These are phyloP conservation scores for Schizothecium vesticola DNA, from an alignment of 495 filamentous ascomycete genomes.

Conservation along the genomic window DNA sequence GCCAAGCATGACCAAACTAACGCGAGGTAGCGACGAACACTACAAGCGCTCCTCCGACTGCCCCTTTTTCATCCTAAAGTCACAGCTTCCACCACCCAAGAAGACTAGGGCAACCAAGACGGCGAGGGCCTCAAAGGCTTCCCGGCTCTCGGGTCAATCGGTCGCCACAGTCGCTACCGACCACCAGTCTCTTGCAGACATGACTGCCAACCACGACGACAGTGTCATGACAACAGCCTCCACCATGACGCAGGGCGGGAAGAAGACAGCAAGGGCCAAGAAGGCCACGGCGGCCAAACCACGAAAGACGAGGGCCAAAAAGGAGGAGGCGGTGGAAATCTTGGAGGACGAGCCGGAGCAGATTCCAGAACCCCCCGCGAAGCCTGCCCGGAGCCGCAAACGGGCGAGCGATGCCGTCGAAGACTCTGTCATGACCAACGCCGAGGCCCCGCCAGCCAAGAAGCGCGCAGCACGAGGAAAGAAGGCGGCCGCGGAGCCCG, in stretches of 20 bases:
- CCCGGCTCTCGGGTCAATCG: conserved; percentile 68
- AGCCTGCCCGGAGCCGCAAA: conserved; percentile 54
- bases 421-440: conserved; percentile 32
- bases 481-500: conserved; percentile 20
- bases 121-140: conserved; percentile 59
- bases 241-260: conserved; percentile 48
- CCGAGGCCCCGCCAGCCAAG: conserved; percentile 58
- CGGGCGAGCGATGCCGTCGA: conserved; percentile 57
- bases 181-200: conserved; percentile 45
- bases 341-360: conserved; percentile 38
- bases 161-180: conserved; percentile 51
- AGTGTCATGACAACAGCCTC: conserved; percentile 60
- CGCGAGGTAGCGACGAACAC: conserved; percentile 69
- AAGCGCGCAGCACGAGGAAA: conserved; percentile 57
- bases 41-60: conserved; percentile 70
- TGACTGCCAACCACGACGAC: conserved; percentile 57
- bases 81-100: conserved; percentile 40
- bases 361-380: conserved; percentile 37
- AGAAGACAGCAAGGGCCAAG: conserved; percentile 40
- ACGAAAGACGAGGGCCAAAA: conserved; percentile 53
- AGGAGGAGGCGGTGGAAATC: conserved; percentile 53
- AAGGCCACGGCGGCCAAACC: conserved; percentile 31
- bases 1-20: conserved; percentile 11
- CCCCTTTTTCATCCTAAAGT: conserved; percentile 64
- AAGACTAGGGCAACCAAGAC: conserved; percentile 49